Base-by-base conservation (phyloP, 768 basidiomycete genomes). In the Pisolithus marmoratus region DNA sequence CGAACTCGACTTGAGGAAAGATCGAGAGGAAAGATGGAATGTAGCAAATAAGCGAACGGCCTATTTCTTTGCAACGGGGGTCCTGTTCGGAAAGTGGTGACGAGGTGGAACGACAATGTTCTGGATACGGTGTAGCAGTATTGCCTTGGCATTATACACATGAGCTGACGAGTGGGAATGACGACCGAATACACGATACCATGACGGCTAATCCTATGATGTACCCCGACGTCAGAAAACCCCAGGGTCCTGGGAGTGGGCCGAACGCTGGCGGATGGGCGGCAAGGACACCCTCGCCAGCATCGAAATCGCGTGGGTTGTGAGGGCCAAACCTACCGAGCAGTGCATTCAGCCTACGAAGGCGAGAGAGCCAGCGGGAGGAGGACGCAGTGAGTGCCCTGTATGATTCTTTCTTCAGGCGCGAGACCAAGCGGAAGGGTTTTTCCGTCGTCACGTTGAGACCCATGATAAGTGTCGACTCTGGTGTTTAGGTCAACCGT, bases 121-220 rank as follows among this genome's bases (percentile, higher is more conserved):
- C 58, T 89, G 88, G 52, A 90, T 85, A 26, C 88, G 78, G 58
- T 90, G 85, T 52, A 89, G 67, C 26, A 90, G 61, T 45, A 90
- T 67, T 12, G 81, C 84, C 86, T 88, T 58, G 15, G 48, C 11
- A 29, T 1, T 51, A 14, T 12, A 15, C 60, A 24, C 52, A 54
- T 8, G 22, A 17, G 23, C 36, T 19, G 50, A 34, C 27, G 17
- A 45, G 40, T 3, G 20, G 17, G 29, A 41, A 37, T 46, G 19
- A 34, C 22, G 20, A 2, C 23, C 8, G 15, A 7, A 36, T 9
- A 36, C 1, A 8, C 65, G 74, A 61, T 56, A 86, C 87, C 81
- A 87, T 80, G 29, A 82, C 57, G 56, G 88, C 66, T 45, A 90
- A 65, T 0, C 82, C 85, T 36, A 85, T 54, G 56, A 85, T 79